Percentiles rank a stretch among this genome's conserved stretches.
These are phyloP conservation scores for Aspergillus cristatus DNA, from an alignment of 495 filamentous ascomycete genomes.

Conservation along the genomic window DNA sequence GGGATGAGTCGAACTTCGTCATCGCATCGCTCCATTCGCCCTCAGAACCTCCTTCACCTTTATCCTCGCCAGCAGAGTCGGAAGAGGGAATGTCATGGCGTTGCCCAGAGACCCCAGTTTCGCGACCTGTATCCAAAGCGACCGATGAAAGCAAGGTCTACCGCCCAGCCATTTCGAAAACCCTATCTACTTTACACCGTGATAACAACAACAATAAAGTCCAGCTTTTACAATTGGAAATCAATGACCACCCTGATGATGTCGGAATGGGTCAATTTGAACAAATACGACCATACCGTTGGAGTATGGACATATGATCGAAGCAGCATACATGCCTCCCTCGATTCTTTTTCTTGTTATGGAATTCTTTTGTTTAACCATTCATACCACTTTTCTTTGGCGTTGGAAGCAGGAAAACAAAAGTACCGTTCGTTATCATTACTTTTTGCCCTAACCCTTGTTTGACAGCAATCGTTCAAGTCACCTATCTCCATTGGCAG, in stretches of 20 bases:
- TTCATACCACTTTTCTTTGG: constrained; percentile 4
- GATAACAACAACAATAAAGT: constrained; percentile 24
- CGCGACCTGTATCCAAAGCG: constrained; percentile 33
- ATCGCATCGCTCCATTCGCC: constrained; percentile 11
- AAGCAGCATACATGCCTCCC: constrained; percentile 2
- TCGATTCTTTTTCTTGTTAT: constrained; percentile 4
- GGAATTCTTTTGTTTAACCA: constrained; percentile 1
- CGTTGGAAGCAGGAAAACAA: constrained; percentile 9
- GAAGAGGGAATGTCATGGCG: constrained; percentile 23
- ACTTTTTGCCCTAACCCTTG: neutral
- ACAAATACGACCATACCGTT: constrained; percentile 35
- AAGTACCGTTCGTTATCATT: constrained; percentile 6
- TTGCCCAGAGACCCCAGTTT: constrained; percentile 31
- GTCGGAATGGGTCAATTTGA: constrained; percentile 30
- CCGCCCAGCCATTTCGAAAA: constrained; percentile 27
- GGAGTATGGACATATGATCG: constrained; percentile 41
- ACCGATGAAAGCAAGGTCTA: constrained; percentile 20
- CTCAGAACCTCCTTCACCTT: constrained; percentile 27
- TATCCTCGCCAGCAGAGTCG: constrained; percentile 23
- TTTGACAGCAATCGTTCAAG: neutral
- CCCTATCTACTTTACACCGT: constrained; percentile 23
- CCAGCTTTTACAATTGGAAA: constrained; percentile 33
- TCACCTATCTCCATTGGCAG: neutral
- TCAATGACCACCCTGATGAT: constrained; percentile 29
- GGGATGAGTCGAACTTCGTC: constrained; percentile 22